Percentiles rank a stretch among this genome's conserved stretches.
phyloP scores from a whole-genome alignment of 345 rosid genomes.

The Corymbia maculata region DNA sequence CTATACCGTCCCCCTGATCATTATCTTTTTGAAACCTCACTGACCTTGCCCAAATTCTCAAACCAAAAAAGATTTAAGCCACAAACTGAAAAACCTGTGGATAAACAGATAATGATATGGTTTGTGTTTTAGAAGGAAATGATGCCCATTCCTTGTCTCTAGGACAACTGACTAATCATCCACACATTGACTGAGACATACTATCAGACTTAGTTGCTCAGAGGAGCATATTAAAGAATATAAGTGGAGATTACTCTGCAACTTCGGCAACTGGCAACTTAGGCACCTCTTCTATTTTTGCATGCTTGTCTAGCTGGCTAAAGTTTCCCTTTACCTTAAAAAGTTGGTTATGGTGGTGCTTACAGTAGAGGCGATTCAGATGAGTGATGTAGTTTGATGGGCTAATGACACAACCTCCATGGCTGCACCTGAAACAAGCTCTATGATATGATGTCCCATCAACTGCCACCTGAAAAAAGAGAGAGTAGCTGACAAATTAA shows the following conservation, averaged over 20 bases:
- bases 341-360: conserved; percentile 67
- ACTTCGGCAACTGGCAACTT: background rate
- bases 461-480: conserved; percentile 45
- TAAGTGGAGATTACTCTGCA: background rate
- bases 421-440: conserved; percentile 64
- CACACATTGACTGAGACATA: background rate
- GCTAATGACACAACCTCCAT: conserved; percentile 66
- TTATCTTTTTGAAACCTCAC: background rate
- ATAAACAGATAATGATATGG: background rate
- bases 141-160: background rate
- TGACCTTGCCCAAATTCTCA: background rate
- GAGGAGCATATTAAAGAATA: background rate
- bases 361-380: conserved; percentile 53
- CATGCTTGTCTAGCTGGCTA: conserved; percentile 49
- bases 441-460: conserved; percentile 60
- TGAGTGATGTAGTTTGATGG: conserved; percentile 59
- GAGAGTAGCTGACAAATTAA: background rate
- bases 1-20: background rate
- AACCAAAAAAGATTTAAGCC: background rate
- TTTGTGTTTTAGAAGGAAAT: background rate
- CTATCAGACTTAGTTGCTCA: background rate
- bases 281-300: background rate
- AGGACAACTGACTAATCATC: background rate
- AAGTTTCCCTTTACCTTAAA: conserved; percentile 67
- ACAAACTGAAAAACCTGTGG: background rate